Base-by-base conservation (phyloP, 371 early-diverging fungal genomes). In the Batkoa obscura region DNA sequence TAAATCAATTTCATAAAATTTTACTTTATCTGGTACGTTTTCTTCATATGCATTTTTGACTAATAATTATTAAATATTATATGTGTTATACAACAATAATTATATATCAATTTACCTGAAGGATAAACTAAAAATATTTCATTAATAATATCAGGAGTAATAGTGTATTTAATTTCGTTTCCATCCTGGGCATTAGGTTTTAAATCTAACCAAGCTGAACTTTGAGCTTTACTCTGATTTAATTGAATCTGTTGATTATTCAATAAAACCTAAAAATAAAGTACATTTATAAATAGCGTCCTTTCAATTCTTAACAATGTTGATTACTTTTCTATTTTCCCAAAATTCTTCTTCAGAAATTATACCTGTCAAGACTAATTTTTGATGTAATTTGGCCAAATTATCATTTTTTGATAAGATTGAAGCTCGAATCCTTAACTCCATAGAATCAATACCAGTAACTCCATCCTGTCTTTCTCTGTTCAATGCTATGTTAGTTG, bases 311-410 rank as follows among this genome's bases (percentile, higher is more conserved):
- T 67, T 66, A 51, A 68, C 62, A 54, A 67, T 67, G 38, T 62
- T 62, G 15, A 68, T 66, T 33, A 83, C 80, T 64, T 81, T 74
- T 9, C 87, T 74, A 55, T 78, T 79, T 53, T 80, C 76, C 94
- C 94, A 93, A 60, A 93, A 93, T 59, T 90, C 94, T 58, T 90
- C 89, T 63, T 93, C 94, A 6, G 74, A 67, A 0, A 93, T 73
- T 41, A 73, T 74, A 35, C 82, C 83, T 0, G 71, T 64, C 30
- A 88, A 66, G 2, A 91, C 92, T 39, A 93, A 66, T n/a, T 82
- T 86, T 58, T 69, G 72, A 66, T 90, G 89, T 30, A 90, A 67
- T 30, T 77, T 74, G 4, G 90, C 55, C 3, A 55, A 35, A 6
- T 9, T 53, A 5, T 36, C 38, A 10, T 34, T 38, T 39, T 34